A percentile compares a stretch with the other conserved stretches of the same genome.
These are phyloP conservation scores for Solanum tarapatanum DNA, from an alignment of 257 asterid species.

Conservation along the genomic window DNA sequence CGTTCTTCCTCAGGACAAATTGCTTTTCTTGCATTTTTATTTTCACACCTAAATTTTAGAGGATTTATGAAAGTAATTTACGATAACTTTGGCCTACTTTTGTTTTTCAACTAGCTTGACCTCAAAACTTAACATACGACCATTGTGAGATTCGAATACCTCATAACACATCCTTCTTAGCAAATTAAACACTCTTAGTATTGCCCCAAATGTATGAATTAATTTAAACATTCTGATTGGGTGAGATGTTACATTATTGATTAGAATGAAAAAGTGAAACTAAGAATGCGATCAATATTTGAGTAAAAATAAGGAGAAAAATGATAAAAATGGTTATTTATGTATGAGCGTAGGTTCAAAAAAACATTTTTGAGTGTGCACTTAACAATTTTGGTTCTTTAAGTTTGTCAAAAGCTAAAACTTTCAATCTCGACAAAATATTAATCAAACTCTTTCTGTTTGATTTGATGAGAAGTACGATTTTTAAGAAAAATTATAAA, in stretches of 20 bases:
- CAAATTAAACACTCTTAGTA: too few species aligned
- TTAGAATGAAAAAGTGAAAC: not conserved
- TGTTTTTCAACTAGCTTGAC: too few species aligned
- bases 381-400: not conserved
- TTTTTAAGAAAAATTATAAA: not conserved
- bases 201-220: too few species aligned
- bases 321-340: not conserved
- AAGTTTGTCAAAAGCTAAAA: not conserved
- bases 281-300: not conserved
- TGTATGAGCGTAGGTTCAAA: not conserved
- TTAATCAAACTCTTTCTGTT: not conserved
- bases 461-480: not conserved
- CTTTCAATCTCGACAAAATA: not conserved
- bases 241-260: not conserved
- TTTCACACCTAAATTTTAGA: too few species aligned
- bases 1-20: too few species aligned
- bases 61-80: too few species aligned
- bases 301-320: not conserved
- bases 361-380: not conserved
- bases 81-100: too few species aligned
- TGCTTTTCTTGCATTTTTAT: too few species aligned
- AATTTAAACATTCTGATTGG: too few species aligned
- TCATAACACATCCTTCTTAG: too few species aligned
- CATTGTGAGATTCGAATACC: too few species aligned
- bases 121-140: too few species aligned